Percentiles rank a stretch among this genome's conserved stretches.
Conservation (phyloP, 2,329 filamentous ascomycete species). For the Dactylellina leptospora region DNA sequence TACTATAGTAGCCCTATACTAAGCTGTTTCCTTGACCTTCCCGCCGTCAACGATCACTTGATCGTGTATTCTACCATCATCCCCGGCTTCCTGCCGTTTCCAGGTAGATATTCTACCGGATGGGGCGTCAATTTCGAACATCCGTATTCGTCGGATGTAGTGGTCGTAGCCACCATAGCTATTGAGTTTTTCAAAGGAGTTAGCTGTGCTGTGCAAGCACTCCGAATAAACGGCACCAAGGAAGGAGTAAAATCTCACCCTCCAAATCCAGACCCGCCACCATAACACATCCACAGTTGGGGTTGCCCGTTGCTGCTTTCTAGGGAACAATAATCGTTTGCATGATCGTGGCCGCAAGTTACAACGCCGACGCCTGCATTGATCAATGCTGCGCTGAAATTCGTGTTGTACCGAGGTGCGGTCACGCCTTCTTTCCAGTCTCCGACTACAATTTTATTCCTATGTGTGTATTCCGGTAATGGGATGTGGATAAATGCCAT, state of each 20-base stretch:
- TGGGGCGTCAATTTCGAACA: constrained; percentile 95
- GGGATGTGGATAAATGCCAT: constrained; percentile 98
- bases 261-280: constrained; percentile 87
- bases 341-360: constrained; percentile 87
- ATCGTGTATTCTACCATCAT: constrained; percentile 67
- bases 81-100: constrained; percentile 79
- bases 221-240: too few relatives aligned
- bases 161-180: constrained; percentile 81
- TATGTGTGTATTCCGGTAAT: constrained; percentile 79
- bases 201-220: constrained; percentile 6
- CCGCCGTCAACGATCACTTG: constrained; percentile 74
- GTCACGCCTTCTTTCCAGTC: constrained; percentile 84
- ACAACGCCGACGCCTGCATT: constrained; percentile 73
- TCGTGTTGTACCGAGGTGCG: constrained; percentile 86
- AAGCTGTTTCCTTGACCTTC: constrained; percentile 33
- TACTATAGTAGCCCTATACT: background rate
- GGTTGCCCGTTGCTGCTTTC: constrained; percentile 65
- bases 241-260: constrained; percentile 65
- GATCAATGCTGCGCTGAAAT: constrained; percentile 89
- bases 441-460: constrained; percentile 71
- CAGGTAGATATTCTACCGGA: constrained; percentile 88
- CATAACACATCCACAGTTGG: constrained; percentile 97
- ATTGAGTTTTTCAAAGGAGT: constrained; percentile 1
- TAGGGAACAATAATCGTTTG: constrained; percentile 93
- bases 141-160: constrained; percentile 81